These are phyloP conservation scores for Penicillium odoratum DNA, from an alignment of 495 filamentous ascomycete species.

Conservation along the genomic window DNA sequence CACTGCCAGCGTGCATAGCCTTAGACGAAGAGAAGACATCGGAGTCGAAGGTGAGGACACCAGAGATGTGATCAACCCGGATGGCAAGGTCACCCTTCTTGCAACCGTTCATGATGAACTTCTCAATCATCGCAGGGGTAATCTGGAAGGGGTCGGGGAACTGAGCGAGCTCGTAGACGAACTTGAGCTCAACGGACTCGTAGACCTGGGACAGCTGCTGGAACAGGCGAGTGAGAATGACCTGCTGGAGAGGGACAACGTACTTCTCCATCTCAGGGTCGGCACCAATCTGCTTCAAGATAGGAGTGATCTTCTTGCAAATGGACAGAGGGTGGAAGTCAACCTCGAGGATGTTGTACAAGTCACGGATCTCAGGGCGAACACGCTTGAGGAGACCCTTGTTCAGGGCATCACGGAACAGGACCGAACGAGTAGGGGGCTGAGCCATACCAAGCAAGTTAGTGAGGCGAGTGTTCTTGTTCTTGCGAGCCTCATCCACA, in stretches of 20 bases:
- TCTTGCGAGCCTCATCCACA: constrained; percentile 95
- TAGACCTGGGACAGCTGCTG: constrained; percentile 99
- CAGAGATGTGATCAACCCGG: constrained; percentile 91
- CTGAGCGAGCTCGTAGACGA: constrained; percentile 89
- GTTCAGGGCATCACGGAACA: constrained; percentile 94
- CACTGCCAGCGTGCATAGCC: constrained; percentile 82
- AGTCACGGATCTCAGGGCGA: constrained; percentile 87
- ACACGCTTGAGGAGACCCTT: constrained; percentile 91
- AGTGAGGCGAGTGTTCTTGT: constrained; percentile 96
- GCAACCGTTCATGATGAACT: constrained; percentile 99
- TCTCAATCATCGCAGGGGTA: constrained; percentile 87
- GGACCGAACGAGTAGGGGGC: constrained; percentile 80
- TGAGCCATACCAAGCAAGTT: constrained; percentile 91
- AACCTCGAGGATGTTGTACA: constrained; percentile 98
- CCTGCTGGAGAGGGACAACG: constrained; percentile 90
- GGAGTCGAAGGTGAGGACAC: constrained; percentile 93
- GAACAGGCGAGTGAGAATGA: constrained; percentile 96
- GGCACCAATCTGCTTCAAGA: constrained; percentile 87
- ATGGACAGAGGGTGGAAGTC: constrained; percentile 99
- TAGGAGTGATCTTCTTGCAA: constrained; percentile 98
- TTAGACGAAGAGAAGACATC: constrained; percentile 98
- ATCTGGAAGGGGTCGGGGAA: constrained; percentile 98
- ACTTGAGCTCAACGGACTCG: constrained; percentile 92
- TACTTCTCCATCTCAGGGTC: constrained; percentile 98
- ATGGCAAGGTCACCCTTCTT: constrained; percentile 99